Conservation (phyloP, 2,329 filamentous ascomycete genomes). For the Dactylellina parvicollis region DNA sequence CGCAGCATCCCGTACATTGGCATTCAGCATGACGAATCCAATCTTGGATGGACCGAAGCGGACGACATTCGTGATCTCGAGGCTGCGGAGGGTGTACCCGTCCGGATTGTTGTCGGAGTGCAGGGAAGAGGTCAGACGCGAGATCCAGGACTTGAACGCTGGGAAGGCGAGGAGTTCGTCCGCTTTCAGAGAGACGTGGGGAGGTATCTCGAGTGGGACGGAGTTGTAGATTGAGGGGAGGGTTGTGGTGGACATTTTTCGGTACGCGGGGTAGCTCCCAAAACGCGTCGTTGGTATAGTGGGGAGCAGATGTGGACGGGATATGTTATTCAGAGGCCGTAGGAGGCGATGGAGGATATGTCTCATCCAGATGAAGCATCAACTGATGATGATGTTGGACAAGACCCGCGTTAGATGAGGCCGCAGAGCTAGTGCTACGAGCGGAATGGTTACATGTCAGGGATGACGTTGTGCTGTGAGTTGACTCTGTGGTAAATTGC, state of each 20-base stretch:
- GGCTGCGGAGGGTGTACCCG: constrained; percentile 22
- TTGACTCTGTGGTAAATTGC: neutral
- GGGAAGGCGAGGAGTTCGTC: constrained; percentile 38
- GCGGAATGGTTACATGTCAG: too few species aligned
- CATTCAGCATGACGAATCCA: constrained; percentile 69
- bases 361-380: neutral
- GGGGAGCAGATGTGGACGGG: neutral
- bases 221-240: constrained; percentile 25
- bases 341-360: constrained; percentile 1
- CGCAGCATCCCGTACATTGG: constrained; percentile 64
- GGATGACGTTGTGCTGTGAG: neutral
- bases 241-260: constrained; percentile 27
- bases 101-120: constrained; percentile 42
- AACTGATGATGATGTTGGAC: neutral
- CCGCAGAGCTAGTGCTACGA: too few species aligned
- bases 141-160: constrained; percentile 50
- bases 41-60: constrained; percentile 58
- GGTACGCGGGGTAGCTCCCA: neutral
- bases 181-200: constrained; percentile 18
- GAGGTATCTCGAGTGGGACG: constrained; percentile 17
- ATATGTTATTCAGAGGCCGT: neutral
- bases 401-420: too few species aligned
- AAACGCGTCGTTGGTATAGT: neutral
- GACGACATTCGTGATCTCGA: constrained; percentile 43
- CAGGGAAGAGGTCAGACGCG: constrained; percentile 32